A percentile compares a stretch with the other conserved stretches of the same genome.
phyloP scores from a whole-genome alignment of 768 basidiomycete genomes.

The Lentinus tigrinus region DNA sequence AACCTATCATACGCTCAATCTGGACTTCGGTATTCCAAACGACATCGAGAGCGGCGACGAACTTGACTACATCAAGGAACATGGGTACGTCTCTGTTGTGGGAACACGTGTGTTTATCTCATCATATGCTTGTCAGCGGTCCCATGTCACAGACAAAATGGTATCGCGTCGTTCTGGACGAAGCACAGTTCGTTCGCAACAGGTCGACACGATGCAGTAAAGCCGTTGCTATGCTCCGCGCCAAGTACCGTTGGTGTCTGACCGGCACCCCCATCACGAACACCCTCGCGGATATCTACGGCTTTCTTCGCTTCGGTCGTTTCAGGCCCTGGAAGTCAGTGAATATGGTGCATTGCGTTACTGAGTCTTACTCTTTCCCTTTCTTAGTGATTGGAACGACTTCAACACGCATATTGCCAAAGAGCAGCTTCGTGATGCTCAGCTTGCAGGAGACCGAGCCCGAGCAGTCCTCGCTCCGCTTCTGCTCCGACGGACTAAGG shows the following conservation, averaged over 20 bases:
- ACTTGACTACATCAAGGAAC: conserved; percentile 42
- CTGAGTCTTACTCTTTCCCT: not conserved
- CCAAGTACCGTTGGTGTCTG: conserved; percentile 75
- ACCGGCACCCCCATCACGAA: conserved; percentile 79
- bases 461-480: conserved; percentile 67
- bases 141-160: conserved; percentile 60
- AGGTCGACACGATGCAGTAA: conserved; percentile 57
- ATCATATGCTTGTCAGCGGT: conserved; percentile 39
- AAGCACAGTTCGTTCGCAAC: conserved; percentile 77
- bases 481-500: conserved; percentile 73
- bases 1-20: conserved; percentile 70
- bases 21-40: conserved; percentile 54
- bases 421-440: conserved; percentile 55
- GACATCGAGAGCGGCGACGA: conserved; percentile 48
- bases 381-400: conserved; percentile 52
- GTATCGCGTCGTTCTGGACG: conserved; percentile 73
- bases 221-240: conserved; percentile 56
- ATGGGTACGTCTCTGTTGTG: conserved; percentile 42
- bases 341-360: not conserved
- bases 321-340: conserved; percentile 62
- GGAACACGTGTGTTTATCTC: not conserved
- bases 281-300: conserved; percentile 67
- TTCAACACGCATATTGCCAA: conserved; percentile 60
- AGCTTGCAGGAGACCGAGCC: conserved; percentile 58
- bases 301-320: conserved; percentile 65